Evolutionary conservation across 1,139 yeast genomes (phyloP).

Genomic region (Geotrichum europaeum): DNA sequence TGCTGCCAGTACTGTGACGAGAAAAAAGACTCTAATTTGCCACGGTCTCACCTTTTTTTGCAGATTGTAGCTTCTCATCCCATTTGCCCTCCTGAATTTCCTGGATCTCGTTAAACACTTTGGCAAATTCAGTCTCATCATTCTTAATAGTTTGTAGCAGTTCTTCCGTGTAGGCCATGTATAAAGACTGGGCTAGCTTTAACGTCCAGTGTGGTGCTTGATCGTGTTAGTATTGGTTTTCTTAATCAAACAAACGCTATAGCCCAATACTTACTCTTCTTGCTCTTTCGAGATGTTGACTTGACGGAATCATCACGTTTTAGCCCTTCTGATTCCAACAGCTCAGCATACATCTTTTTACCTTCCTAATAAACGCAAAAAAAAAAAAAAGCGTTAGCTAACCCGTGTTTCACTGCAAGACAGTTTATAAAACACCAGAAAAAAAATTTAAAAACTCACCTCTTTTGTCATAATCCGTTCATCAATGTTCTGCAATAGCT

Average conservation of each 20-base stretch:
- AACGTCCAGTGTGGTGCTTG: slow-evolving; percentile 13
- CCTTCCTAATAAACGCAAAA: slow-evolving; percentile 22
- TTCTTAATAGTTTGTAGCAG: slow-evolving; percentile 24
- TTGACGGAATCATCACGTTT: slow-evolving; percentile 18
- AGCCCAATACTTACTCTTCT: slow-evolving; percentile 4
- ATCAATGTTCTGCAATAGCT: slow-evolving; percentile 27
- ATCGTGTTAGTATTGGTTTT: not conserved
- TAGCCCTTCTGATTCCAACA: slow-evolving; percentile 28
- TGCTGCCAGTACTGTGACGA: not conserved
- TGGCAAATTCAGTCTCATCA: slow-evolving; percentile 29
- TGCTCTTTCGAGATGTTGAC: slow-evolving; percentile 7
- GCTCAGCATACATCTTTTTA: slow-evolving; percentile 24
- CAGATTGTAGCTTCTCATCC: slow-evolving; percentile 5
- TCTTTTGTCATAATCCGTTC: slow-evolving; percentile 16
- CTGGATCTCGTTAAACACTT: slow-evolving; percentile 21
- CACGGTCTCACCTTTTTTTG: not conserved
- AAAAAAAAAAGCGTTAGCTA: not conserved
- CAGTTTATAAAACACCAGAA: not conserved
- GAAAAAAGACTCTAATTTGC: not conserved
- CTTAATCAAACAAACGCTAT: not conserved
- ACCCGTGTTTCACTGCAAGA: too few species aligned
- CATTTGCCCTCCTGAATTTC: slow-evolving; percentile 14
- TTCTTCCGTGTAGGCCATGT: slow-evolving; percentile 29
- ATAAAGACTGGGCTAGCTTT: slow-evolving; percentile 30
- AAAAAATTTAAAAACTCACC: slow-evolving; percentile 3